A percentile compares a stretch with the other conserved stretches of the same genome.
These are phyloP conservation scores for Cercis canadensis DNA, from an alignment of 306 rosid species.

Conservation along the genomic window DNA sequence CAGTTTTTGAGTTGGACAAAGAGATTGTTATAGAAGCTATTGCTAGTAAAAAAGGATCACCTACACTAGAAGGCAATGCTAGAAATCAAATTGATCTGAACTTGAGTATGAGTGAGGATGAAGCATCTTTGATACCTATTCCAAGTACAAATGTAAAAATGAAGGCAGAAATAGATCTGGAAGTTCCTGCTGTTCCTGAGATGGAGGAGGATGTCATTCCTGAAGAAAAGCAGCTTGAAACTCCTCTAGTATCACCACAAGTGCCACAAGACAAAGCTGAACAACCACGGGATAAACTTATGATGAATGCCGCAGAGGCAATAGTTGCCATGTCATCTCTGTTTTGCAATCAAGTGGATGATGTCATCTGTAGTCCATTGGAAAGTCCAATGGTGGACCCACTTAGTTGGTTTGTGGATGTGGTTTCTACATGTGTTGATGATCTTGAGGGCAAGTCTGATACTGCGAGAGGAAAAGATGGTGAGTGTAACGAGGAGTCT, in stretches of 20 bases:
- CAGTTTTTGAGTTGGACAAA: conserved; percentile 55
- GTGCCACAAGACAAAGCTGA: conserved; percentile 39
- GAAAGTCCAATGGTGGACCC: conserved; percentile 54
- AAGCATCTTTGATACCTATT: conserved; percentile 56
- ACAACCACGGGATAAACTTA: conserved; percentile 57
- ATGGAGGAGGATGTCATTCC: conserved; percentile 52
- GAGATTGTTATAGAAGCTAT: conserved; percentile 42
- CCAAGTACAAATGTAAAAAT: conserved; percentile 45
- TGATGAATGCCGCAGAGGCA: conserved; percentile 76
- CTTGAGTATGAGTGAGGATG: conserved; percentile 72
- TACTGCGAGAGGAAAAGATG: conserved; percentile 41
- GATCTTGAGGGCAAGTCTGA: conserved; percentile 48
- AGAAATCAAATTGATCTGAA: conserved; percentile 79
- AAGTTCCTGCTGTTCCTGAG: conserved; percentile 63
- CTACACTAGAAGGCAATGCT: conserved; percentile 44
- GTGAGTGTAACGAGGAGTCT: conserved; percentile 42
- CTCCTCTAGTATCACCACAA: conserved; percentile 36
- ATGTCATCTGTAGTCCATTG: conserved; percentile 40
- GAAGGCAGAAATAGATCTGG: conserved; percentile 70
- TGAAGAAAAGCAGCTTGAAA: conserved; percentile 52
- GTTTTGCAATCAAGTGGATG: conserved; percentile 39
- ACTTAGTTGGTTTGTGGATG: conserved; percentile 80
- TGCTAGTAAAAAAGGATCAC: conserved; percentile 45
- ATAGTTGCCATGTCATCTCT: conserved; percentile 73
- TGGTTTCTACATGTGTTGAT: conserved; percentile 59